Conservation (phyloP, 495 filamentous ascomycete genomes). For the Penicillium ochrochloron region DNA sequence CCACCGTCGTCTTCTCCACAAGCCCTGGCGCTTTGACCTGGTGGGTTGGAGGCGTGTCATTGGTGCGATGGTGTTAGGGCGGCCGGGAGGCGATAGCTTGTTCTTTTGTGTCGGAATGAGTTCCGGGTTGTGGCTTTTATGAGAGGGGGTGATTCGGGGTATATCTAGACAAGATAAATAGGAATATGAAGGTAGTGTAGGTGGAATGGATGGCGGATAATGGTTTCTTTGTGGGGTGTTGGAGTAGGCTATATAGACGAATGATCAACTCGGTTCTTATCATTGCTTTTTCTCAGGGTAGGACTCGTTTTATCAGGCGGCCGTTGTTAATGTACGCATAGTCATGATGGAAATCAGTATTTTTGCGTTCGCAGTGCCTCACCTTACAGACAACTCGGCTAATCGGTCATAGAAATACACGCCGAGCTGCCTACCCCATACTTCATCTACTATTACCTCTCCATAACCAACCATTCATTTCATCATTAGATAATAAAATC, state of each 20-base stretch:
- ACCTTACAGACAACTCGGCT: too few species aligned
- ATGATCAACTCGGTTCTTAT: background rate
- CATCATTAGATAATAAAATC: background rate
- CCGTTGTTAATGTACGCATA: too few species aligned
- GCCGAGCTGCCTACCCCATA: background rate
- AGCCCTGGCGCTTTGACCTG: conserved; percentile 15
- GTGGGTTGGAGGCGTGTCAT: conserved; percentile 3
- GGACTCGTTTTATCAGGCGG: background rate
- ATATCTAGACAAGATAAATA: background rate
- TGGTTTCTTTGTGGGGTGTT: background rate
- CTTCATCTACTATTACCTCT: background rate
- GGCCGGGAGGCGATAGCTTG: conserved; percentile 9
- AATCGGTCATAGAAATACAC: background rate
- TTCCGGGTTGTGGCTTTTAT: background rate
- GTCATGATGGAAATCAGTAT: background rate
- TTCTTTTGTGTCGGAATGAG: conserved; percentile 2
- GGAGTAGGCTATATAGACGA: background rate
- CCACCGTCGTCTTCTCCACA: conserved; percentile 2
- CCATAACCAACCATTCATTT: background rate
- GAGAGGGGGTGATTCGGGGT: background rate
- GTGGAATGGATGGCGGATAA: background rate
- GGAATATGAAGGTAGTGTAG: too few species aligned
- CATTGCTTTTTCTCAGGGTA: background rate
- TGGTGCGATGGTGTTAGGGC: background rate
- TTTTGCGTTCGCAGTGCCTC: background rate